Conservation (phyloP, 768 basidiomycete genomes). For the Lentinula edodes region DNA sequence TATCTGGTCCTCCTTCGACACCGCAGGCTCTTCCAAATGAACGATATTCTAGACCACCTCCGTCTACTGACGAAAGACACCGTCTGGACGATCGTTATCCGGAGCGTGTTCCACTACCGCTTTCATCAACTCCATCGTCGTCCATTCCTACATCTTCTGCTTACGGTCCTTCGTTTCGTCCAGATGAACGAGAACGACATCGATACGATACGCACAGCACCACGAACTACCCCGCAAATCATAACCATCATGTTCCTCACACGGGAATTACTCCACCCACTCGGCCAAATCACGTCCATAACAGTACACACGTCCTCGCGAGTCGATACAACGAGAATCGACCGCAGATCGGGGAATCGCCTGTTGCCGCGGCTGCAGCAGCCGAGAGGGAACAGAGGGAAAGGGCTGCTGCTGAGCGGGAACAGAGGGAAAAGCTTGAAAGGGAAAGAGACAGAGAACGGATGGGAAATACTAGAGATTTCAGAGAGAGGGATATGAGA, state of each 20-base stretch:
- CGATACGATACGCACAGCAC: not conserved
- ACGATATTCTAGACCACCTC: not conserved
- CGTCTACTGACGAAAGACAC: not conserved
- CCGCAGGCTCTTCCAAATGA: not conserved
- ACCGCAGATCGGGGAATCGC: slow-evolving; percentile 1
- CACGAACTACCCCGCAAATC: not conserved
- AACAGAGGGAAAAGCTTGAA: not conserved
- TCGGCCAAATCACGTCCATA: not conserved
- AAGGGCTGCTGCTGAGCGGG: not conserved
- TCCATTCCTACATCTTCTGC: not conserved
- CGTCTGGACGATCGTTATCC: not conserved
- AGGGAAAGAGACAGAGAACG: not conserved
- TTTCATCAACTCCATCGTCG: not conserved
- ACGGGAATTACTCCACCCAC: not conserved
- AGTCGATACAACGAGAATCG: slow-evolving; percentile 3
- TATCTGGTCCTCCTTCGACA: not conserved
- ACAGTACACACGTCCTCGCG: not conserved
- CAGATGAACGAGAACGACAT: not conserved
- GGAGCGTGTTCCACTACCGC: not conserved
- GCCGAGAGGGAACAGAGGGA: not conserved
- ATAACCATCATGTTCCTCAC: not conserved
- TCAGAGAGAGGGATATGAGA: not conserved
- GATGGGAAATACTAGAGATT: not conserved
- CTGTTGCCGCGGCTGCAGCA: slow-evolving; percentile 1
- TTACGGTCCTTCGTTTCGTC: not conserved